Base-by-base conservation (phyloP, 768 basidiomycete genomes). In the Kwoniella europaea region DNA sequence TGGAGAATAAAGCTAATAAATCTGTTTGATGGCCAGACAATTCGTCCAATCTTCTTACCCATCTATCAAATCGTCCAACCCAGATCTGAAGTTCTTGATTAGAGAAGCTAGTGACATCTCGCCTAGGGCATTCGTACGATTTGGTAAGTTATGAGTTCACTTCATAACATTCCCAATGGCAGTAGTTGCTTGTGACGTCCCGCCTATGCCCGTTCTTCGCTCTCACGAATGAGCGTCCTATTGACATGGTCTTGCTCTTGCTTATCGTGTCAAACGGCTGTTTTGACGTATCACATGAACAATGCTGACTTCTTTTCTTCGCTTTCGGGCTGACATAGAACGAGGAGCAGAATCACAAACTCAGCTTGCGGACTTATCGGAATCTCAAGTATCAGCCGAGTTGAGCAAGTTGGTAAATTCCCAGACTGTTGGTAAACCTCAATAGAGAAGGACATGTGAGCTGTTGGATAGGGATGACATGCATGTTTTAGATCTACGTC, bases 71-170 rank as follows among this genome's bases (percentile, higher is more conserved):
- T 63, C 77, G 0, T 72, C 82, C 53, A 74, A 84, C 60, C 83
- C 83, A 22, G 79, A 82, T 66, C 72, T 84, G 46, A 84, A 84
- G 67, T 72, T 84, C 42, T 63, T 84, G 53, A 77, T 84, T 18
- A 67, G 83, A 42, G 83, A 84, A 79, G 83, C 83, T 29, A 73
- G 71, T 44, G 81, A 79, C 20, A 71, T 83, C 18, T 78, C 79
- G 52, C 79, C 83, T 0, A 71, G 75, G 65, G 82, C 78, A 13
- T 81, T 82, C 56, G 83, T 81, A 18, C 69, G 83, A 46, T 84
- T 82, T 61, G 83, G 83, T 84, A 63, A 64, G 83, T 54, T 44
- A 13, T 1, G 35, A 35, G 5, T 35, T 7, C 7, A 35, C 35
- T 6, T 35, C 35, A 35, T 35, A 7, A 35, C 35, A 35, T 35